phyloP scores from a whole-genome alignment of 345 rosid species.

The Microcos paniculata region DNA sequence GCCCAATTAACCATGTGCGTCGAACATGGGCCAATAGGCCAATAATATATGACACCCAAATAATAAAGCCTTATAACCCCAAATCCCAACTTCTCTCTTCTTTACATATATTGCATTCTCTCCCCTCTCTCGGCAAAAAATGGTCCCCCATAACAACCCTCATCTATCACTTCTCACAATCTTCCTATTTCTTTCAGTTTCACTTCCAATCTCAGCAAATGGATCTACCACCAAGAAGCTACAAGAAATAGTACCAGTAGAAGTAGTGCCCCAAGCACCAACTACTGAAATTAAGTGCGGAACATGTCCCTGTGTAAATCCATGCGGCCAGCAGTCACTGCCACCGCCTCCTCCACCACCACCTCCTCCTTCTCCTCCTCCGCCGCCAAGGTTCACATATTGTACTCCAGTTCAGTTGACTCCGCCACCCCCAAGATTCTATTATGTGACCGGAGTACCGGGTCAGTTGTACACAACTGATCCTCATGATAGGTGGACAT shows the following conservation, averaged over 20 bases:
- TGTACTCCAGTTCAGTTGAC: slow-evolving; percentile 27
- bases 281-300: slow-evolving; percentile 40
- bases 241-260: slow-evolving; percentile 17
- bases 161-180: background rate
- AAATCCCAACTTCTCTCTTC: background rate
- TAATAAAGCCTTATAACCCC: background rate
- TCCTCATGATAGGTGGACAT: slow-evolving; percentile 32
- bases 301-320: slow-evolving; percentile 44
- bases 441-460: slow-evolving; percentile 49
- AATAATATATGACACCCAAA: background rate
- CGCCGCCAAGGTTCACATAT: slow-evolving; percentile 25
- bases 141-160: background rate
- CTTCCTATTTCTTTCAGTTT: slow-evolving; percentile 16
- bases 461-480: slow-evolving; percentile 42
- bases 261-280: slow-evolving; percentile 27
- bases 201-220: slow-evolving; percentile 15
- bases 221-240: slow-evolving; percentile 19
- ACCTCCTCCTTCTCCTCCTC: slow-evolving; percentile 20
- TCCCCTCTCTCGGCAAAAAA: slow-evolving; percentile 8
- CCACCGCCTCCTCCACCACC: slow-evolving; percentile 34
- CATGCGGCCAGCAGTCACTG: slow-evolving; percentile 42
- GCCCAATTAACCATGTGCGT: slow-evolving; percentile 10
- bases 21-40: slow-evolving; percentile 1
- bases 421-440: slow-evolving; percentile 53
- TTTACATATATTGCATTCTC: background rate